Conservation (phyloP, 2,329 filamentous ascomycete species). For the Pseudogymnoascus sp. region DNA sequence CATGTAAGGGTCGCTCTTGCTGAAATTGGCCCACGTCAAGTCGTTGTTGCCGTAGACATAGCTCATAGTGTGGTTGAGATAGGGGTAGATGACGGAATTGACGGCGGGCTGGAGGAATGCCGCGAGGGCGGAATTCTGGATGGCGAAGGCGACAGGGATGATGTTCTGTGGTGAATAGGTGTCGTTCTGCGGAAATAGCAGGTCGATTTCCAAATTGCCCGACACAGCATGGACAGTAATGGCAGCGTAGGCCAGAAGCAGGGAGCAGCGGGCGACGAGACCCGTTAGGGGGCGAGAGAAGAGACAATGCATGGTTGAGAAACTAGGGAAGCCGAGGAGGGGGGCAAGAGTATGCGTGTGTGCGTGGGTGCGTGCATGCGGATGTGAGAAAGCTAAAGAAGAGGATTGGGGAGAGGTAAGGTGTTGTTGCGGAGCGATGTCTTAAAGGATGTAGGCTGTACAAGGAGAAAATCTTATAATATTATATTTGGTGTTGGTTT, state of each 20-base stretch:
- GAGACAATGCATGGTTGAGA: too few relatives aligned
- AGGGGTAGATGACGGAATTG: background rate
- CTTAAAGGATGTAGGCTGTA: too few relatives aligned
- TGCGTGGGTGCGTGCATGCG: too few relatives aligned
- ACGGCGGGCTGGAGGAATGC: slow-evolving; percentile 9
- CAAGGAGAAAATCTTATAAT: too few relatives aligned
- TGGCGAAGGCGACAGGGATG: slow-evolving; percentile 23
- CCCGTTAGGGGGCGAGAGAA: too few relatives aligned
- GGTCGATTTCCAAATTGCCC: slow-evolving; percentile 18
- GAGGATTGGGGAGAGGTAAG: too few relatives aligned
- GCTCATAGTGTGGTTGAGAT: background rate
- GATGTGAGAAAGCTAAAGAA: too few relatives aligned
- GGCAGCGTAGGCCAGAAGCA: background rate
- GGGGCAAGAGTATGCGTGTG: too few relatives aligned
- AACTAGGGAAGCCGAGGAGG: too few relatives aligned
- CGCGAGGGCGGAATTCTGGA: slow-evolving; percentile 17
- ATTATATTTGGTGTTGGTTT: too few relatives aligned
- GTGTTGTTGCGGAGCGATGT: too few relatives aligned
- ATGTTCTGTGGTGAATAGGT: slow-evolving; percentile 19
- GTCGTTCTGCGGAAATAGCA: slow-evolving; percentile 24
- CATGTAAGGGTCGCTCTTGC: background rate
- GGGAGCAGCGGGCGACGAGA: too few relatives aligned
- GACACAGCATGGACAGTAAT: slow-evolving; percentile 1
- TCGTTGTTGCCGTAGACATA: background rate
- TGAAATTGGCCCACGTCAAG: background rate